These are phyloP conservation scores for Aureobasidium vineae DNA, from an alignment of 2,329 filamentous ascomycete species.

Conservation along the genomic window DNA sequence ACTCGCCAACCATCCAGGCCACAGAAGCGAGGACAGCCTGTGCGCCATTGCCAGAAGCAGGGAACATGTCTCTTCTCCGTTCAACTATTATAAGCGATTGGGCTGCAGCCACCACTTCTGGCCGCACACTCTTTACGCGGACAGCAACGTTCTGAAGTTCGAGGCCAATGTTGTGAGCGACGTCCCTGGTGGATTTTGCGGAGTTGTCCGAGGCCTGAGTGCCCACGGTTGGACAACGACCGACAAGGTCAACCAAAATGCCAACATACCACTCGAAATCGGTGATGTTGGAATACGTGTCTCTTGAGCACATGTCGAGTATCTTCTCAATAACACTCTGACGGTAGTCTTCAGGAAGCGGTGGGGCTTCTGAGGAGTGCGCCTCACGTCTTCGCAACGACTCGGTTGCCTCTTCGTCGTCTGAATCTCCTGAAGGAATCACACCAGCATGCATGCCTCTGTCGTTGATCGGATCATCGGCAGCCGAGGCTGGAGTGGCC, in stretches of 20 bases:
- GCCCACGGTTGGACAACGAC: conserved; percentile 57
- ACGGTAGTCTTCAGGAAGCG: conserved; percentile 82
- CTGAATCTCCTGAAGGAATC: conserved; percentile 54
- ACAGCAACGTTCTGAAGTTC: conserved; percentile 90
- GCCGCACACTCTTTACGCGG: conserved; percentile 79
- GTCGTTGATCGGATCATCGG: conserved; percentile 49
- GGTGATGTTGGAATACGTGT: conserved; percentile 78
- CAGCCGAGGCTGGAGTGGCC: conserved; percentile 56
- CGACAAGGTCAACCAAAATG: conserved; percentile 79
- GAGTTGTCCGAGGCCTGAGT: conserved; percentile 28
- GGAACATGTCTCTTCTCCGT: conserved; percentile 57
- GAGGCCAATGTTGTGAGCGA: conserved; percentile 72
- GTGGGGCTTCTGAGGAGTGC: conserved; percentile 52
- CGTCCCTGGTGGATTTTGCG: conserved; percentile 30
- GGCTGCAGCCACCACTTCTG: conserved; percentile 77
- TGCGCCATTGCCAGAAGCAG: conserved; percentile 51
- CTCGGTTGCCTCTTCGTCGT: conserved; percentile 58
- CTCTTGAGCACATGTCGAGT: conserved; percentile 81
- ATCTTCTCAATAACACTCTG: conserved; percentile 79
- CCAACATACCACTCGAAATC: conserved; percentile 99
- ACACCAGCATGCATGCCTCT: conserved; percentile 45
- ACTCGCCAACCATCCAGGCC: conserved; percentile 88
- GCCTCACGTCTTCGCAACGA: conserved; percentile 53
- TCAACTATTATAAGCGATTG: conserved; percentile 69
- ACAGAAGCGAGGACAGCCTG: conserved; percentile 69